Evolutionary conservation across 352 stramenopile species (phyloP), one percentile per base, ranked within the genome.

Genomic region (Pythium aristosporum): DNA sequence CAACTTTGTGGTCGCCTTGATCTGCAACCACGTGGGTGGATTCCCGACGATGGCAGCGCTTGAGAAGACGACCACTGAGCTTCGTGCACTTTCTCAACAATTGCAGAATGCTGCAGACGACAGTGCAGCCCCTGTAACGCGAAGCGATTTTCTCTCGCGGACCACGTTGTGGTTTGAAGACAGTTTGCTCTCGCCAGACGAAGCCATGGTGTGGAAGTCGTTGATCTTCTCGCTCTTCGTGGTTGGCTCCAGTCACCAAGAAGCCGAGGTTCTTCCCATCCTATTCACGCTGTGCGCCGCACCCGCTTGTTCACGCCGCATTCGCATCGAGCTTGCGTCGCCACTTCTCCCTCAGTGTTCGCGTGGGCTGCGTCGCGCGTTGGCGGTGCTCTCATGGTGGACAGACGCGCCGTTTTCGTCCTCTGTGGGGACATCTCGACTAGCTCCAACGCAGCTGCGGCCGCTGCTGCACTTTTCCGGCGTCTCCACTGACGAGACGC

Each of bases 81-180:
- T 51, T 34, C 48, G 28, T 28, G 8, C 10, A 16, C 23, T 52
- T 2, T 23, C 23, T 20, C 13, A 13, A 15, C 13, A 2, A 16
- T 16, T 36, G 23, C 18, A 30, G 12, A 13, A 2, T 7, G 3
- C 3, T 16, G 21, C 34, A 3, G 20, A 53, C 25, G 1, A 21
- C n/a, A 20, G 2, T n/a, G n/a, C 15, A 8, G 12, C 25, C 10
- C 23, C 1, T 10, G 47, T 65, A 5, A 28, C 52, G 34, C 61
- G 37, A 42, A 12, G 11, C 7, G 52, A 62, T 12, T 89, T 89
- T n/a, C 23, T 58, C 51, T 16, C 30, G 20, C 53, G 64, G 1
- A 51, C 85, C 1, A 76, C 69, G 13, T 53, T 85, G 25, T 87
- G 80, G 78, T 85, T 82, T 56, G 69, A 83, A 57, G 16, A 46